A percentile compares a stretch with the other conserved stretches of the same genome.
These are phyloP conservation scores for Fusarium sp. DNA, from an alignment of 2,329 filamentous ascomycete species.

Conservation along the genomic window DNA sequence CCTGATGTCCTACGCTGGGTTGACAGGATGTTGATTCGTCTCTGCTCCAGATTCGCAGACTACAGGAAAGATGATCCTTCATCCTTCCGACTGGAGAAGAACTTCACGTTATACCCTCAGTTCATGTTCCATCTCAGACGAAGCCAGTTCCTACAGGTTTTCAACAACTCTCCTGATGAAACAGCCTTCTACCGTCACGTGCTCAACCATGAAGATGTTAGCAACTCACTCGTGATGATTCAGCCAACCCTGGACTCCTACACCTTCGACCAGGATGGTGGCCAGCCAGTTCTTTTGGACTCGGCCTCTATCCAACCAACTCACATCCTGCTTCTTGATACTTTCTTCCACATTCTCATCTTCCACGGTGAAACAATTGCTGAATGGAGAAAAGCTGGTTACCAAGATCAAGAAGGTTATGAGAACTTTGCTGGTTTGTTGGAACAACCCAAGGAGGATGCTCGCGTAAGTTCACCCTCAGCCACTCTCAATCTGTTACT, in stretches of 20 bases:
- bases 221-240: conserved; percentile 98
- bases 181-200: conserved; percentile 99
- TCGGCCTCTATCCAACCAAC: conserved; percentile 96
- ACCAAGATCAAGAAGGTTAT: conserved; percentile 97
- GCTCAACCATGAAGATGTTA: conserved; percentile 95
- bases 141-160: conserved; percentile 97
- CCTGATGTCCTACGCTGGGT: conserved; percentile 99
- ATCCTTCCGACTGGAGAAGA: conserved; percentile 96
- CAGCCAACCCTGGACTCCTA: conserved; percentile 98
- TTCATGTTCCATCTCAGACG: conserved; percentile 99
- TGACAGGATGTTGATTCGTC: conserved; percentile 95
- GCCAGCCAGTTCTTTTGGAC: conserved; percentile 92
- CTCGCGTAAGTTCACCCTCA: conserved; percentile 71
- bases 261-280: conserved; percentile 94
- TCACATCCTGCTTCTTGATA: conserved; percentile 93
- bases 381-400: conserved; percentile 97
- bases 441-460: conserved; percentile 95
- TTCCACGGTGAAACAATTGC: conserved; percentile 99
- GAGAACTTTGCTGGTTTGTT: conserved; percentile 92
- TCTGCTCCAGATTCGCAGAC: conserved; percentile 96
- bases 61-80: conserved; percentile 98
- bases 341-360: conserved; percentile 99
- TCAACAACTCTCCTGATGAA: conserved; percentile 99
- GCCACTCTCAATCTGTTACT: background rate
- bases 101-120: conserved; percentile 98